These are phyloP conservation scores for Warburgia ugandensis DNA, from an alignment of 164 flowering plant species.

Conservation along the genomic window DNA sequence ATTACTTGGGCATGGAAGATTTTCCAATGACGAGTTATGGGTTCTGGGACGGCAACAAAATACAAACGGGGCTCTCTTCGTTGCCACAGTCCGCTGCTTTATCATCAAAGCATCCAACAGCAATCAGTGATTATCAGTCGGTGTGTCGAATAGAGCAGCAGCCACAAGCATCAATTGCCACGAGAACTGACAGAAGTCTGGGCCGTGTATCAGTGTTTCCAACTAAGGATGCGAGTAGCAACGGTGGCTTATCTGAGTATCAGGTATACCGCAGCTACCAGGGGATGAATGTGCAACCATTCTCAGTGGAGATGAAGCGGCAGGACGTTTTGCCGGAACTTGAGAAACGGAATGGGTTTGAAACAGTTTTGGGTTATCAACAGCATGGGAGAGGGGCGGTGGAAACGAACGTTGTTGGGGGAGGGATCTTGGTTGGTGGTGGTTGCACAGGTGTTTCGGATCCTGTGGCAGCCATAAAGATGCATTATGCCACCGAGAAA, in stretches of 20 bases:
- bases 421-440: conserved; percentile 36
- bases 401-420: conserved; percentile 45
- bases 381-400: conserved; percentile 36
- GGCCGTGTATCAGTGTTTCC: conserved; percentile 32
- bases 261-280: conserved; percentile 28
- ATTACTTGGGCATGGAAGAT: conserved; percentile 33
- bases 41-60: conserved; percentile 70
- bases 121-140: conserved; percentile 36
- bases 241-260: conserved; percentile 32
- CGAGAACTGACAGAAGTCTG: conserved; percentile 31
- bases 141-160: conserved; percentile 39
- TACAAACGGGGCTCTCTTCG: conserved; percentile 46
- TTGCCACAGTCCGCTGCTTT: conserved; percentile 58
- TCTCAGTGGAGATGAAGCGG: conserved; percentile 39
- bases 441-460: conserved; percentile 58
- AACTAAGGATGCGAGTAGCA: conserved; percentile 25
- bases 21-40: conserved; percentile 47
- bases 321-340: conserved; percentile 31
- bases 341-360: conserved; percentile 47
- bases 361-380: conserved; percentile 34
- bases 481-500: conserved; percentile 38
- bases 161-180: conserved; percentile 24
- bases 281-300: conserved; percentile 31
- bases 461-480: conserved; percentile 72
- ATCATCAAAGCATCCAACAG: conserved; percentile 56